Conservation (phyloP, 2,329 filamentous ascomycete genomes). For the Onygenales sp. region DNA sequence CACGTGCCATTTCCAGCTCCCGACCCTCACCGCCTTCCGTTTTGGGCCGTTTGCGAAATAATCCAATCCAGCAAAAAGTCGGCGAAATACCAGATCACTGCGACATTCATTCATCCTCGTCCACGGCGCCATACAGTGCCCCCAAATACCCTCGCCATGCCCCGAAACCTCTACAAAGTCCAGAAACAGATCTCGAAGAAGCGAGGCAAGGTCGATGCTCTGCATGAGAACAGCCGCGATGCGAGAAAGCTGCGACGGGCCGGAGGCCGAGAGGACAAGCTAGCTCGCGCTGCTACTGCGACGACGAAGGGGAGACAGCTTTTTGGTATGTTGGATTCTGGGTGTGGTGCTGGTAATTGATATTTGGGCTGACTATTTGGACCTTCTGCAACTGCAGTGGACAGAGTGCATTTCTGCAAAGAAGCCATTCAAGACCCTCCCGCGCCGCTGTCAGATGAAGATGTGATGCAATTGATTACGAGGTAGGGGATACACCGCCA, state of each 20-base stretch:
- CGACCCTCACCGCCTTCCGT: too few species aligned
- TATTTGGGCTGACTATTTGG: not conserved
- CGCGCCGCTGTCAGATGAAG: conserved; percentile 25
- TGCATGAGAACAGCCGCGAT: conserved; percentile 86
- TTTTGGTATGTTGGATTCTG: conserved; percentile 44
- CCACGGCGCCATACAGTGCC: too few species aligned
- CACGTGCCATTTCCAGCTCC: too few species aligned
- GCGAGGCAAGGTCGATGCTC: conserved; percentile 59
- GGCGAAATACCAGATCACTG: too few species aligned
- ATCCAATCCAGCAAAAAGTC: too few species aligned
- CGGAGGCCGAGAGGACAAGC: conserved; percentile 68
- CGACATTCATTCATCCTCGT: too few species aligned
- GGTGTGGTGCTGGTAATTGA: not conserved
- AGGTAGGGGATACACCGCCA: conserved; percentile 34
- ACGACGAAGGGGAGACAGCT: conserved; percentile 66
- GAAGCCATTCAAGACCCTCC: conserved; percentile 32
- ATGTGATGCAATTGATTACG: conserved; percentile 44
- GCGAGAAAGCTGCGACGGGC: conserved; percentile 72
- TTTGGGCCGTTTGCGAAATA: too few species aligned
- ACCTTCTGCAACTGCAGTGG: conserved; percentile 39
- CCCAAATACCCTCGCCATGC: conserved; percentile 44
- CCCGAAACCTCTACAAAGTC: conserved; percentile 69
- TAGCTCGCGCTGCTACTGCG: conserved; percentile 61
- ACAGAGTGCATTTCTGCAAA: conserved; percentile 63
- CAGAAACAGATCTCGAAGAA: conserved; percentile 88